A percentile compares a stretch with the other conserved stretches of the same genome.
Conservation (phyloP, 1,284 basidiomycete species). For the Heterobasidion irregulare region DNA sequence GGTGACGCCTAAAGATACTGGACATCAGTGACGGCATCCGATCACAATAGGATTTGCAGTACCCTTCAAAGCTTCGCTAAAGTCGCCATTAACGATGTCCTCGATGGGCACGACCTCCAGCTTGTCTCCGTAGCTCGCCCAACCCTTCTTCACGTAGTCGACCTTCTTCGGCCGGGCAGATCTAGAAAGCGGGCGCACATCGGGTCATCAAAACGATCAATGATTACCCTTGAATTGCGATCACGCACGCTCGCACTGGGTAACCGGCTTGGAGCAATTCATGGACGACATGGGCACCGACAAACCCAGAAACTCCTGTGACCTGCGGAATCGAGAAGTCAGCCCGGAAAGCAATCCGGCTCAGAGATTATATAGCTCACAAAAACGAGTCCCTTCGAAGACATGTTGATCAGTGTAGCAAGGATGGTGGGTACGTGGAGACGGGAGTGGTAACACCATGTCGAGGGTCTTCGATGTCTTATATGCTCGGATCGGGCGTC, state of each 20-base stretch:
- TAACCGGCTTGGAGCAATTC: slow-evolving; percentile 15
- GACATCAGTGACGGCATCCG: not conserved
- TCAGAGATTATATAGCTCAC: not conserved
- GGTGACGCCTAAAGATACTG: slow-evolving; percentile 4
- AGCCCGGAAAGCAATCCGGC: not conserved
- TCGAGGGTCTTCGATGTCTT: too few species aligned
- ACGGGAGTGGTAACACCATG: too few species aligned
- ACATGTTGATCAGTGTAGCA: not conserved
- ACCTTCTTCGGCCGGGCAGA: slow-evolving; percentile 12
- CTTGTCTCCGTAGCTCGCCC: slow-evolving; percentile 6
- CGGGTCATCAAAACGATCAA: not conserved
- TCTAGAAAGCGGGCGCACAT: slow-evolving; percentile 1
- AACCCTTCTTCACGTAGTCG: slow-evolving; percentile 6
- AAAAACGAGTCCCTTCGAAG: not conserved
- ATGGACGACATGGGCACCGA: slow-evolving; percentile 17
- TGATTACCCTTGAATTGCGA: not conserved
- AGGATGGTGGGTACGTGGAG: not conserved
- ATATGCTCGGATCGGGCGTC: too few species aligned
- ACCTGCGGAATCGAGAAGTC: slow-evolving; percentile 10
- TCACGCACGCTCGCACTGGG: slow-evolving; percentile 16
- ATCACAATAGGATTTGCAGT: not conserved
- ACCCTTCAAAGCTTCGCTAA: slow-evolving; percentile 12
- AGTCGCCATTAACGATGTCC: slow-evolving; percentile 12
- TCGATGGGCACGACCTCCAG: slow-evolving; percentile 14
- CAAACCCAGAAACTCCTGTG: slow-evolving; percentile 17